Percentiles rank a stretch among this genome's conserved stretches.
Conservation (phyloP, 805 yeast species). For the Lachancea quebecensis region DNA sequence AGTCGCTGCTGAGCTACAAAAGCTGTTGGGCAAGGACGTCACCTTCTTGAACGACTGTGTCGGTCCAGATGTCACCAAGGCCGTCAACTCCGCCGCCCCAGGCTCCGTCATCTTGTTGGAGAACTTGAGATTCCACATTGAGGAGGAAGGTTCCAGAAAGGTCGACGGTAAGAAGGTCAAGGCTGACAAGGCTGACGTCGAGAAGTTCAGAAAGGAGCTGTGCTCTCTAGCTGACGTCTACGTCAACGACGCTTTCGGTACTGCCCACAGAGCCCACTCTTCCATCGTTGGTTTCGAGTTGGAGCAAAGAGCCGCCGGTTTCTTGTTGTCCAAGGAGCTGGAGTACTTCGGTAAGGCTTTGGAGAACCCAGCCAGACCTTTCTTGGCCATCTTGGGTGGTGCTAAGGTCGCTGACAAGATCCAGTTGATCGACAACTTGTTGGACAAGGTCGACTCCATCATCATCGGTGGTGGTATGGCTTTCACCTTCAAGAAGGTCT, state of each 20-base stretch:
- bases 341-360: slow-evolving; percentile 96
- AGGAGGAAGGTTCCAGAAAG: slow-evolving; percentile 91
- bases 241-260: slow-evolving; percentile 97
- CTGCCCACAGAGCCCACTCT: slow-evolving; percentile 99
- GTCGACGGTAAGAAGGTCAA: slow-evolving; percentile 90
- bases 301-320: slow-evolving; percentile 97
- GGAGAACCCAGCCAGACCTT: slow-evolving; percentile 97
- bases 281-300: slow-evolving; percentile 97
- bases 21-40: slow-evolving; percentile 67
- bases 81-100: slow-evolving; percentile 61
- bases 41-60: slow-evolving; percentile 86
- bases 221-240: slow-evolving; percentile 94
- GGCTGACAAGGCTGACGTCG: slow-evolving; percentile 81
- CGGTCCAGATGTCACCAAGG: slow-evolving; percentile 80
- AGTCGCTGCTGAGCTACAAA: slow-evolving; percentile 81
- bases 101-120: slow-evolving; percentile 89
- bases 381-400: slow-evolving; percentile 98
- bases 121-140: slow-evolving; percentile 97
- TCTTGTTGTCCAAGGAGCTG: slow-evolving; percentile 96
- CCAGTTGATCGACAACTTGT: slow-evolving; percentile 92
- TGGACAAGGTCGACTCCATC: slow-evolving; percentile 90
- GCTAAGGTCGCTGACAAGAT: slow-evolving; percentile 99
- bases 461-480: slow-evolving; percentile 99
- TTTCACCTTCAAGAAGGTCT: slow-evolving; percentile 94
- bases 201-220: slow-evolving; percentile 80